Conservation (phyloP, 352 stramenopile genomes). For the Pythium pyrilobum region DNA sequence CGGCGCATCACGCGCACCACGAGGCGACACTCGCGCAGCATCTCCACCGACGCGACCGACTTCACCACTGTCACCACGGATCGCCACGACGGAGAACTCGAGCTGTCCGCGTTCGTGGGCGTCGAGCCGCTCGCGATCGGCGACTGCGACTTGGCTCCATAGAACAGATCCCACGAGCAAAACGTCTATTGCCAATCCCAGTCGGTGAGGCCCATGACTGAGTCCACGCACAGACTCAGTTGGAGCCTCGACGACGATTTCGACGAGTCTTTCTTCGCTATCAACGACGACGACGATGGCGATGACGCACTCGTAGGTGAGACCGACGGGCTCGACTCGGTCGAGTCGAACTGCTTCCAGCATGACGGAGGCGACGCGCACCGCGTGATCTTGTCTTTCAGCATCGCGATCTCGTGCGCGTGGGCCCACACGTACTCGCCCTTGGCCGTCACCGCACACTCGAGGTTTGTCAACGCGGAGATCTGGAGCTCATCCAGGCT, state of each 20-base stretch:
- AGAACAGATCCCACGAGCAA: constrained; percentile 12
- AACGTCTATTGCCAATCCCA: constrained; percentile 17
- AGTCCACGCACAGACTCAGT: too few relatives aligned
- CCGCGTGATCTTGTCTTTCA: constrained; percentile 4
- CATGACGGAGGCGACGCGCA: not conserved
- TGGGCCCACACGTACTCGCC: constrained; percentile 13
- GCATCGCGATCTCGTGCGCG: constrained; percentile 3
- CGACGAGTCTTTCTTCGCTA: too few relatives aligned
- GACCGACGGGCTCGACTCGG: too few relatives aligned
- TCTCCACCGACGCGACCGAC: not conserved
- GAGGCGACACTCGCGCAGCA: constrained; percentile 11
- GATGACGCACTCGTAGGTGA: too few relatives aligned
- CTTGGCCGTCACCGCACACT: constrained; percentile 1
- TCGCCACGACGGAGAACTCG: not conserved
- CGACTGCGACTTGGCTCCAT: not conserved
- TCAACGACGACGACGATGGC: too few relatives aligned
- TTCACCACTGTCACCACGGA: not conserved
- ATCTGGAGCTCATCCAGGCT: constrained; percentile 9
- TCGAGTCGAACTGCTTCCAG: too few relatives aligned
- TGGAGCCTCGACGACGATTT: too few relatives aligned
- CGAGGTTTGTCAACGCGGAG: not conserved
- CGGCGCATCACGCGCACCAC: constrained; percentile 6
- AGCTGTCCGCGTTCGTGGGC: not conserved
- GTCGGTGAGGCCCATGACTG: too few relatives aligned
- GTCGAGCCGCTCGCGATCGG: constrained; percentile 5